Evolutionary conservation across 305 asterid genomes (phyloP).

Genomic region (Solanum hybrid): DNA sequence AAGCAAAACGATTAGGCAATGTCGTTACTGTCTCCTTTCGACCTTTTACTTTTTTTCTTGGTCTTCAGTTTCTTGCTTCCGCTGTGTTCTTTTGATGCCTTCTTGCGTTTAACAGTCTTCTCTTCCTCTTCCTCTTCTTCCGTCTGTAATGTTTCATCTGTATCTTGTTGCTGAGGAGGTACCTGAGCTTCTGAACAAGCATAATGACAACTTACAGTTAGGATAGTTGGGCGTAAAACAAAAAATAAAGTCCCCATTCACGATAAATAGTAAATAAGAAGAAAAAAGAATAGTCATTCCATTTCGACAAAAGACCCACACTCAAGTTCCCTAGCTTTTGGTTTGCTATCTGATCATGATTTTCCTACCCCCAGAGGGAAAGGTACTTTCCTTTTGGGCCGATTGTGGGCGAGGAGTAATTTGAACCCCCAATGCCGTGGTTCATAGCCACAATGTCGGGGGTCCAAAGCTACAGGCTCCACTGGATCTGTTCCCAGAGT

Average conservation of each 20-base stretch:
- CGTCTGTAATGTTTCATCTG: slow-evolving; percentile 13
- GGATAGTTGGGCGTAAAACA: slow-evolving; percentile 10
- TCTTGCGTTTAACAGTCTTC: slow-evolving; percentile 36
- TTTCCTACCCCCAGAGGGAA: background rate
- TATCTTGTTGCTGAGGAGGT: slow-evolving; percentile 21
- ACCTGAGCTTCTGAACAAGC: slow-evolving; percentile 18
- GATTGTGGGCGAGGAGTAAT: background rate
- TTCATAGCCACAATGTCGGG: background rate
- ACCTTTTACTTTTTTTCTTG: slow-evolving; percentile 29
- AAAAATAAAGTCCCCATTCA: background rate
- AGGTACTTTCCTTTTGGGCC: background rate
- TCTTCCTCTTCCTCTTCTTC: slow-evolving; percentile 14
- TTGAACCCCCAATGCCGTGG: background rate
- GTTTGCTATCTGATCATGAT: background rate
- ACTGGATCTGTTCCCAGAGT: background rate
- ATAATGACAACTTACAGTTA: slow-evolving; percentile 24
- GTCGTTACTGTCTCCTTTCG: background rate
- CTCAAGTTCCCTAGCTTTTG: background rate
- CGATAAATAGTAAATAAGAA: background rate
- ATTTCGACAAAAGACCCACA: background rate
- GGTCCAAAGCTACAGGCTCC: background rate
- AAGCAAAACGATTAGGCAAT: background rate
- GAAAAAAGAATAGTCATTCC: background rate
- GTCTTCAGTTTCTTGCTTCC: slow-evolving; percentile 44
- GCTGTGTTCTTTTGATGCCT: slow-evolving; percentile 20